A percentile compares a stretch with the other conserved stretches of the same genome.
Conservation (phyloP, 2,329 filamentous ascomycete species). For the Mycosphaerella sp. region DNA sequence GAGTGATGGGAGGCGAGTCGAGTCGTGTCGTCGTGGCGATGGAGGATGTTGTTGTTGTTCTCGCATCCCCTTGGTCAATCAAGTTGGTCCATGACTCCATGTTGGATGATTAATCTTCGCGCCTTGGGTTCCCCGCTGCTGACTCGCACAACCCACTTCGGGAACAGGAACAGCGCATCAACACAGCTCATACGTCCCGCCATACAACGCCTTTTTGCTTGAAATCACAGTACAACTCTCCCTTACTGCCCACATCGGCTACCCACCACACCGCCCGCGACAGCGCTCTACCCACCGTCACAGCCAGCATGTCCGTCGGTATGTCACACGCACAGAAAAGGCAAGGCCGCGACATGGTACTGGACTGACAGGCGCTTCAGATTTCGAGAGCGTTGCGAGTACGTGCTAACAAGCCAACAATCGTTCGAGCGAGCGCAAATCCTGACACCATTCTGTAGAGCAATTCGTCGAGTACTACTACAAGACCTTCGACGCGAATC, state of each 20-base stretch:
- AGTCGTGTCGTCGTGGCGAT: too few relatives aligned
- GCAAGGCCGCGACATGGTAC: neutral
- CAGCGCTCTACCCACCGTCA: neutral
- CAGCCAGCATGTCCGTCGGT: slow-evolving; percentile 1
- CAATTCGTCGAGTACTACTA: slow-evolving; percentile 92
- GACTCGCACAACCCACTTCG: neutral
- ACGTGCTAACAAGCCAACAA: slow-evolving; percentile 8
- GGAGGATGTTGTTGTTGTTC: too few relatives aligned
- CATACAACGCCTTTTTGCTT: too few relatives aligned
- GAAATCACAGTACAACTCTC: too few relatives aligned
- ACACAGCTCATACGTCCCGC: neutral
- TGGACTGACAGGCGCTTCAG: slow-evolving; percentile 17
- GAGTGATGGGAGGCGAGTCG: too few relatives aligned
- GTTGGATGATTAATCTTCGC: too few relatives aligned
- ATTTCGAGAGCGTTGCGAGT: slow-evolving; percentile 33
- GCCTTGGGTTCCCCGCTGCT: neutral
- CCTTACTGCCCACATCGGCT: neutral
- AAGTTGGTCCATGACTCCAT: too few relatives aligned
- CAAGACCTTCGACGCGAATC: slow-evolving; percentile 71
- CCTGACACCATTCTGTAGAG: slow-evolving; percentile 47
- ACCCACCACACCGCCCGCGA: neutral
- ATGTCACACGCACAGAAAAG: neutral
- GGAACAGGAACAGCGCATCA: neutral
- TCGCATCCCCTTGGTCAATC: too few relatives aligned
- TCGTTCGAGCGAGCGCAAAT: neutral